phyloP scores from a whole-genome alignment of 2,329 filamentous ascomycete species.

The Venturia carpophila region DNA sequence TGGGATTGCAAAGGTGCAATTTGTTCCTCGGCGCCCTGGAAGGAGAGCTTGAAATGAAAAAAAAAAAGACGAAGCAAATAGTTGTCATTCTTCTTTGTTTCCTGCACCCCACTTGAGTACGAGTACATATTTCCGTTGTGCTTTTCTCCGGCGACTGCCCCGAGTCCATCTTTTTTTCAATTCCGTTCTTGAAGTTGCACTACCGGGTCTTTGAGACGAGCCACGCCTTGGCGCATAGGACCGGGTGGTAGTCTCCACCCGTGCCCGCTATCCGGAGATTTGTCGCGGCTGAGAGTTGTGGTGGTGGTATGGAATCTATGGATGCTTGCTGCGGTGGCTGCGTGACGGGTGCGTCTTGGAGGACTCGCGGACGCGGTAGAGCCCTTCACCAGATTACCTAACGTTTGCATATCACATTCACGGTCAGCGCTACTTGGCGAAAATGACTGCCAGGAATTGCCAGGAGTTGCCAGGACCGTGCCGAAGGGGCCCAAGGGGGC shows the following conservation, averaged over 20 bases:
- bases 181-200: neutral
- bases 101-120: neutral
- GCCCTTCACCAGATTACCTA: neutral
- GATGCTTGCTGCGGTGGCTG: neutral
- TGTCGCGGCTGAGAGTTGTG: neutral
- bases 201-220: neutral
- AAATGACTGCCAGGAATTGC: neutral
- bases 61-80: neutral
- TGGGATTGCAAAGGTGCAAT: neutral
- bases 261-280: neutral
- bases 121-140: neutral
- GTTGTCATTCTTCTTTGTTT: neutral
- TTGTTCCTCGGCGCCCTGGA: neutral
- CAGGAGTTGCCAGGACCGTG: neutral
- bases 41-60: neutral
- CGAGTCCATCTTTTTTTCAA: neutral
- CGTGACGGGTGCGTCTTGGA: neutral
- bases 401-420: neutral
- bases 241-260: neutral
- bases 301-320: too few relatives aligned
- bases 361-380: neutral
- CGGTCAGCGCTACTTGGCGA: constrained; percentile 1
- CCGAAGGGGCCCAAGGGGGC: neutral
- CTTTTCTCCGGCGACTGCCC: neutral
- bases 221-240: neutral